phyloP scores from a whole-genome alignment of 148 eudicot species.

The Camellia lanceoleosa region DNA sequence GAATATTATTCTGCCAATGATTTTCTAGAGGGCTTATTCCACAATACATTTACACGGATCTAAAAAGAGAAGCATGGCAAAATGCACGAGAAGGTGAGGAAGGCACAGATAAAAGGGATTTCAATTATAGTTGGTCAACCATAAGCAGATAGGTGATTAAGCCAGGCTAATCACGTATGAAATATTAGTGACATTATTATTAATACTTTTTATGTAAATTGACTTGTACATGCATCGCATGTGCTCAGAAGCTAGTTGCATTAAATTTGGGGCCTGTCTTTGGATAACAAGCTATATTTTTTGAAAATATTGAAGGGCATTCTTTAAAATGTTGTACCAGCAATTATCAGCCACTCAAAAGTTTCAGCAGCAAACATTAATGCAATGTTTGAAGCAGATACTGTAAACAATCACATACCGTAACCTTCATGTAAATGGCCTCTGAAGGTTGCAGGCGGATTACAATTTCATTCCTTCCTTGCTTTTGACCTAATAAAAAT shows the following conservation, averaged over 20 bases:
- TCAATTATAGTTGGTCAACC: too few relatives aligned
- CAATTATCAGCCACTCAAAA: background rate
- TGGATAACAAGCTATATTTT: background rate
- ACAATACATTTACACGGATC: background rate
- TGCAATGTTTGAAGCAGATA: background rate
- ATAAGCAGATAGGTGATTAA: too few relatives aligned
- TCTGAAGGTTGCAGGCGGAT: constrained; percentile 90
- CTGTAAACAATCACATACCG: constrained; percentile 42
- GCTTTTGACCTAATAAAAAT: constrained; percentile 60
- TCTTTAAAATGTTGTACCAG: background rate
- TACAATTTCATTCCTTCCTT: constrained; percentile 92
- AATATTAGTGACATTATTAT: too few relatives aligned
- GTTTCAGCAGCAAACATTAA: background rate
- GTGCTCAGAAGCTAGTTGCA: too few relatives aligned
- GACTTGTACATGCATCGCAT: too few relatives aligned
- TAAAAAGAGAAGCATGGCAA: background rate
- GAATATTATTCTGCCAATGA: background rate
- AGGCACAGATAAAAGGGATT: too few relatives aligned
- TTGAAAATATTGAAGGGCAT: background rate
- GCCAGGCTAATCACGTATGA: too few relatives aligned
- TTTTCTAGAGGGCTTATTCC: background rate
- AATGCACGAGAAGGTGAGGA: background rate
- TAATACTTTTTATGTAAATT: too few relatives aligned
- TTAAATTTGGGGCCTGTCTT: too few relatives aligned
- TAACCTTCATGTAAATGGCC: constrained; percentile 96